A percentile compares a stretch with the other conserved stretches of the same genome.
phyloP scores from a whole-genome alignment of 306 rosid genomes.

The Castanea mollissima region DNA sequence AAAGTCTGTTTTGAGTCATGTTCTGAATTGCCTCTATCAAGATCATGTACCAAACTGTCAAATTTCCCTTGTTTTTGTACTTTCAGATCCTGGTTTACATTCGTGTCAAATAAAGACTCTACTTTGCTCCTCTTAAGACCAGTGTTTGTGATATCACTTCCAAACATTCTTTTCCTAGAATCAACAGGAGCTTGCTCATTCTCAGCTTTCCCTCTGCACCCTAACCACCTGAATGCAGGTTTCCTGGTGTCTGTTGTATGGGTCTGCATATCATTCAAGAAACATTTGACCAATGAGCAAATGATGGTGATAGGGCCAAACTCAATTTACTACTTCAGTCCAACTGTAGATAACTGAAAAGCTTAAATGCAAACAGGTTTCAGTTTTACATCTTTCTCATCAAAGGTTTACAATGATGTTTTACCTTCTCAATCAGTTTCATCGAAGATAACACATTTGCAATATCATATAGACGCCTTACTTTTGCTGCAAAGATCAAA shows the following conservation, averaged over 20 bases:
- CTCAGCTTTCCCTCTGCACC: conserved; percentile 42
- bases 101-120: conserved; percentile 31
- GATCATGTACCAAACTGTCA: conserved; percentile 22
- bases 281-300: not conserved
- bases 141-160: conserved; percentile 69
- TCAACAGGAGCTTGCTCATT: conserved; percentile 29
- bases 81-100: conserved; percentile 22
- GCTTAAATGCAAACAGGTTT: not conserved
- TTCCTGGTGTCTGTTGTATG: conserved; percentile 71
- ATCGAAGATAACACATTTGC: conserved; percentile 91
- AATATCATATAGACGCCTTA: conserved; percentile 92
- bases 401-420: not conserved
- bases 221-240: conserved; percentile 92
- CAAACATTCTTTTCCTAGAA: conserved; percentile 72
- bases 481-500: conserved; percentile 68
- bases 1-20: conserved; percentile 33
- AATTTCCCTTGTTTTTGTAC: conserved; percentile 27
- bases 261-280: conserved; percentile 49
- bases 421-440: conserved; percentile 88
- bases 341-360: not conserved
- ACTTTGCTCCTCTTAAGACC: conserved; percentile 46
- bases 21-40: conserved; percentile 32
- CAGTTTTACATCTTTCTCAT: not conserved
- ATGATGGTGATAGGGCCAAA: not conserved
- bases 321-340: no score